phyloP scores from a whole-genome alignment of 352 stramenopile genomes.

The Globisporangium middletonii region DNA sequence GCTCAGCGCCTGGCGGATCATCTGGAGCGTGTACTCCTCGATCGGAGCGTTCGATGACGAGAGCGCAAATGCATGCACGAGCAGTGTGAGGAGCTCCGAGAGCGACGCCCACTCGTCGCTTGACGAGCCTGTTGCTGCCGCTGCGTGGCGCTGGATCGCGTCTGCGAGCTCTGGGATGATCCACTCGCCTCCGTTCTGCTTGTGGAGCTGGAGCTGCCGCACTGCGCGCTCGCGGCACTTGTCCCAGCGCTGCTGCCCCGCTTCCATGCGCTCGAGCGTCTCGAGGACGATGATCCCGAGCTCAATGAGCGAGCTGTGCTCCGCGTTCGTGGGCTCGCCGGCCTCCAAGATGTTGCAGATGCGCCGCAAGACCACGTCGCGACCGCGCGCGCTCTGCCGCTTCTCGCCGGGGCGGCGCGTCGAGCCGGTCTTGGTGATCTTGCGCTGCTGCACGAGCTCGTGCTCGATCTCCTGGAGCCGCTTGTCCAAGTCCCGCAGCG shows the following conservation, averaged over 20 bases:
- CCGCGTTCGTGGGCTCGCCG: conserved; percentile 41
- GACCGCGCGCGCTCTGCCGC: conserved; percentile 33
- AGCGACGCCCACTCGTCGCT: conserved; percentile 24
- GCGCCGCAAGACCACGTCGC: conserved; percentile 66
- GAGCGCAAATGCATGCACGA: conserved; percentile 61
- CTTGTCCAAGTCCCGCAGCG: conserved; percentile 64
- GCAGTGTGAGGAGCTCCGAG: conserved; percentile 42
- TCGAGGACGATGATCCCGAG: conserved; percentile 69
- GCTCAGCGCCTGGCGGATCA: conserved; percentile 49
- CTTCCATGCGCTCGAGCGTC: conserved; percentile 68
- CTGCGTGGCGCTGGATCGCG: conserved; percentile 43
- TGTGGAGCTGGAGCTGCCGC: conserved; percentile 46
- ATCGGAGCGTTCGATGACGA: conserved; percentile 27
- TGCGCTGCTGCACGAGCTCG: conserved; percentile 36
- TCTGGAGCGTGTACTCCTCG: conserved; percentile 66
- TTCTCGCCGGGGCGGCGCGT: conserved; percentile 44
- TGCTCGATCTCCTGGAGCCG: conserved; percentile 57
- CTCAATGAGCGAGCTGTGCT: conserved; percentile 61
- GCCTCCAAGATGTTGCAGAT: conserved; percentile 66
- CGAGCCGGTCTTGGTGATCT: conserved; percentile 38
- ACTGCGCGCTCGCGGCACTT: conserved; percentile 35
- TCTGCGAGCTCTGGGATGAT: conserved; percentile 68
- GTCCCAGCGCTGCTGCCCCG: conserved; percentile 40
- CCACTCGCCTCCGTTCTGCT: conserved; percentile 47
- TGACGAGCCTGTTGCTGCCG: conserved; percentile 3